phyloP scores from a whole-genome alignment of 1,284 basidiomycete genomes.

The Wallemia hederae region DNA sequence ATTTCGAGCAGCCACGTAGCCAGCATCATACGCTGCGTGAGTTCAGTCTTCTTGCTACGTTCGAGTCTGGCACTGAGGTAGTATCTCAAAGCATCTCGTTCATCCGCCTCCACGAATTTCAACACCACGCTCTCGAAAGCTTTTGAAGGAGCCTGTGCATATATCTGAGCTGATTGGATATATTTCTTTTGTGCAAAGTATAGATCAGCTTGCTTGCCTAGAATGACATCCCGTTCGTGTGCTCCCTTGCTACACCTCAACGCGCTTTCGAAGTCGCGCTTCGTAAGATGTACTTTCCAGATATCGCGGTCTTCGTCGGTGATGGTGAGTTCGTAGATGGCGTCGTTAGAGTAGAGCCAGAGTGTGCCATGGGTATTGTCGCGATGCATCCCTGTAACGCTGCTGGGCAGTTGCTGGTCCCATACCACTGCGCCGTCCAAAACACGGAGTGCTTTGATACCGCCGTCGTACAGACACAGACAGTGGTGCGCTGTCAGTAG shows the following conservation, averaged over 20 bases:
- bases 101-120: slow-evolving; percentile 61
- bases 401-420: slow-evolving; percentile 47
- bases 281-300: slow-evolving; percentile 68
- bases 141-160: slow-evolving; percentile 41
- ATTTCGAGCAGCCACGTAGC: slow-evolving; percentile 97
- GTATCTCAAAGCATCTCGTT: slow-evolving; percentile 70
- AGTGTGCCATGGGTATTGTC: slow-evolving; percentile 70
- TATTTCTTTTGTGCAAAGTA: slow-evolving; percentile 53
- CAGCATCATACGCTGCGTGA: slow-evolving; percentile 86
- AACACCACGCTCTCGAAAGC: slow-evolving; percentile 81
- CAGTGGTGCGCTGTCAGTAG: slow-evolving; percentile 75
- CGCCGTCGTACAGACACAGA: slow-evolving; percentile 52
- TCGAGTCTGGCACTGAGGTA: slow-evolving; percentile 73
- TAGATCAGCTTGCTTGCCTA: slow-evolving; percentile 57
- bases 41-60: slow-evolving; percentile 25
- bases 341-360: slow-evolving; percentile 76
- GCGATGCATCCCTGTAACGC: slow-evolving; percentile 28
- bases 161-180: slow-evolving; percentile 73
- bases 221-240: slow-evolving; percentile 51
- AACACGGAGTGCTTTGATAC: slow-evolving; percentile 44
- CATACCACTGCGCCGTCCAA: slow-evolving; percentile 58
- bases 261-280: slow-evolving; percentile 45
- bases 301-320: slow-evolving; percentile 75
- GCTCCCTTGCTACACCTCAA: slow-evolving; percentile 57
- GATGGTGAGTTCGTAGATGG: slow-evolving; percentile 64